Percentiles rank a stretch among this genome's conserved stretches.
Conservation (phyloP, 106 monocot species). For the Acorus calamus region DNA sequence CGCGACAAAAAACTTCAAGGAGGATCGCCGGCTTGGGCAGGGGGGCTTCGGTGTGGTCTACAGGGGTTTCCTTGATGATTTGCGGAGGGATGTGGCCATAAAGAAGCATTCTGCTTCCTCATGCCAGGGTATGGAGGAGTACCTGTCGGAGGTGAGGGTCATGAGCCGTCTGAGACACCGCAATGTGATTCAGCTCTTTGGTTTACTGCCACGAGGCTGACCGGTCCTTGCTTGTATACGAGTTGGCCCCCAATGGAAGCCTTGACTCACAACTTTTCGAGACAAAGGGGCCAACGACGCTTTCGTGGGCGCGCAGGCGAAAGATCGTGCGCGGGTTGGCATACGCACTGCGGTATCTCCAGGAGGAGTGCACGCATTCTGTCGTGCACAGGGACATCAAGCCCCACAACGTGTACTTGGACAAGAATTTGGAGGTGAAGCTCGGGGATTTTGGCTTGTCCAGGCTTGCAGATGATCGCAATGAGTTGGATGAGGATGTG, state of each 20-base stretch:
- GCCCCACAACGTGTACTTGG: background rate
- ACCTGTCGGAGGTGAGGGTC: background rate
- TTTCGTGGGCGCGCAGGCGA: background rate
- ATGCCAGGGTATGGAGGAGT: background rate
- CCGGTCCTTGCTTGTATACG: background rate
- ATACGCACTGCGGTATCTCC: background rate
- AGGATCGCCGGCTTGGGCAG: background rate
- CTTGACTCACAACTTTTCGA: background rate
- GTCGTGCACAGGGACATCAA: background rate
- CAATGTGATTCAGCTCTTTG: background rate
- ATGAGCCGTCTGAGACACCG: background rate
- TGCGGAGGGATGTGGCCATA: background rate
- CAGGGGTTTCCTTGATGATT: background rate
- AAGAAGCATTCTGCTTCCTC: slow-evolving; percentile 1
- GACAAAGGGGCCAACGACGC: background rate
- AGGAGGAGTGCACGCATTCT: too few species aligned
- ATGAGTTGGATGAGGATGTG: background rate
- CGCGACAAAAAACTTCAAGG: background rate
- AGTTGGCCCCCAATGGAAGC: background rate
- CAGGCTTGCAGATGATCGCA: background rate
- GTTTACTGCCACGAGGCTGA: background rate
- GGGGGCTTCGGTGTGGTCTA: background rate
- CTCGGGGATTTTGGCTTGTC: background rate
- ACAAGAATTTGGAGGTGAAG: background rate
- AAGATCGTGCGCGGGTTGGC: background rate